Evolutionary conservation across 129 eudicot genomes (phyloP), one percentile per base, ranked within the genome.

Genomic region (Deinandra increscens): DNA sequence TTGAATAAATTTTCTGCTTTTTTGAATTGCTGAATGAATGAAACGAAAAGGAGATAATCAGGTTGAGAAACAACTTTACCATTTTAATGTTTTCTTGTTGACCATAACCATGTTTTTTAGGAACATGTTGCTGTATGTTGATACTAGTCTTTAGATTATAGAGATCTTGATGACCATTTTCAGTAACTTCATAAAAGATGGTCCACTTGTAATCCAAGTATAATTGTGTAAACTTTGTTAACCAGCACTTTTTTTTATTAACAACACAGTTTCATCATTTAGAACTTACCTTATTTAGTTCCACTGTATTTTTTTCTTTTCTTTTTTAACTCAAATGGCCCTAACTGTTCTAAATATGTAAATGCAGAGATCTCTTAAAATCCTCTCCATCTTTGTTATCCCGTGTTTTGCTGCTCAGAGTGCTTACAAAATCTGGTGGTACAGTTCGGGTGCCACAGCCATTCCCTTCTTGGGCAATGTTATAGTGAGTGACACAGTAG

Each of bases 371-470:
- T 91, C 97, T 17, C 71, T 91, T 54, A 83, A 77, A 83, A 79
- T 91, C 48, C 67, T 86, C 31, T 83, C 86, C 60, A 44, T 67
- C 49, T 87, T 91, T 67, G 97, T 91, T 3, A 43, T 85, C 20
- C 97, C 97, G 29, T 91, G 97, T 72, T 91, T 91, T 64, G 82
- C 87, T 39, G 90, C 83, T 7, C 88, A 91, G 74, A 43, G 86
- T 61, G 88, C 92, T 12, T 88, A 91, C 79, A 91, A 88, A 71
- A 81, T 88, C 45, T 91, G 97, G 96, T 91, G 97, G 97, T 91
- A 91, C 77, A 60, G 76, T 51, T 91, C 97, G 0, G 97, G 97
- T 20, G 87, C 84, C 49, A 83, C 95, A 14, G 82, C 69, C 10
- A 85, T 91, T 60, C 92, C 97, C 45, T 91, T 91, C 77, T 68